Evolutionary conservation across 768 basidiomycete species (phyloP), one percentile per base, ranked within the genome.

Genomic region (Guyanaporus albipodus): DNA sequence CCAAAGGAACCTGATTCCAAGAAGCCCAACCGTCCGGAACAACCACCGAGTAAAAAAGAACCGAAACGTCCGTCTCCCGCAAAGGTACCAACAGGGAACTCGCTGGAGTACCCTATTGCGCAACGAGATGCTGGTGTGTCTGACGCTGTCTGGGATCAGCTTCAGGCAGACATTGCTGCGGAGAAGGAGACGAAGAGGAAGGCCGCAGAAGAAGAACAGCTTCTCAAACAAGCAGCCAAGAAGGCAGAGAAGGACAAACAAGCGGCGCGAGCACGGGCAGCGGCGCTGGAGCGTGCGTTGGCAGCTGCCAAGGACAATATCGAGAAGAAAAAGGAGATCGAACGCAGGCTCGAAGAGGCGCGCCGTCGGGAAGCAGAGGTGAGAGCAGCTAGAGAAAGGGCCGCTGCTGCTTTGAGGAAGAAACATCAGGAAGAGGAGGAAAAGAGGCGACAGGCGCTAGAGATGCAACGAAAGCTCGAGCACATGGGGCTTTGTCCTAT

Each of bases 111-210:
- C 37, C 41, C 35, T 2, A 34, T 48, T 17, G 55, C 44, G 2
- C 53, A 32, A 12, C 74, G 79, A 14, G 83, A 84, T 56, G 50
- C 69, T 11, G 83, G 77, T 0, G 79, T 85, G 1, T 57, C 71
- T 0, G 78, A 85, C 57, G 65, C 57, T 3, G 56, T 76, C 8
- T 85, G 82, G 83, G 37, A 54, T 8, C 70, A 78, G 50, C 67
- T 85, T 1, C 73, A 79, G 38, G 65, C 62, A 9, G 65, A 60
- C 37, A 64, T 63, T 26, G 64, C 61, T 0, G 66, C 59, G 2
- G 59, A 55, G 22, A 52, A 55, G 8, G 56, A 54, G 22, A 56
- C 40, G 11, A 51, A 54, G 53, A 41, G 35, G 36, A 39, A 50
- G 39, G 61, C 56, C 0, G 52, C 45, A 8, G 55, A 56, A 40